phyloP scores from a whole-genome alignment of 441 rosid species.

The Corymbia citriodora region DNA sequence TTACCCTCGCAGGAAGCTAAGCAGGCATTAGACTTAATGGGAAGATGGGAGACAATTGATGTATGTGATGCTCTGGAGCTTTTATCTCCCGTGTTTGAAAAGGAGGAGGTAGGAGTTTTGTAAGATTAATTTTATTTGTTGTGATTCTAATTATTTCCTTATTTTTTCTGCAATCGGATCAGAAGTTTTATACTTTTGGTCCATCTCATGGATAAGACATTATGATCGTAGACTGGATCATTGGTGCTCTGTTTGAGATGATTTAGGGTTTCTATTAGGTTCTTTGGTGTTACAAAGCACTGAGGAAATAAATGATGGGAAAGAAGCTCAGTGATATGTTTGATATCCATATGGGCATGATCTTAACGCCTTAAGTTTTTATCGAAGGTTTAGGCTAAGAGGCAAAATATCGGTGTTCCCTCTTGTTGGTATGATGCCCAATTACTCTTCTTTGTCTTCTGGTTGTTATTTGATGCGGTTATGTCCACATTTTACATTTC shows the following conservation, averaged over 20 bases:
- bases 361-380: not conserved
- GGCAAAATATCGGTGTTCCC: not conserved
- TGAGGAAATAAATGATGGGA: not conserved
- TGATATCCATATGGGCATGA: not conserved
- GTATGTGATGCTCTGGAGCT: conserved; percentile 95
- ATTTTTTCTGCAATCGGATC: not conserved
- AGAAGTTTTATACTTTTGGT: not conserved
- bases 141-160: not conserved
- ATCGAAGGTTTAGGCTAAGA: not conserved
- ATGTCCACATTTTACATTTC: not conserved
- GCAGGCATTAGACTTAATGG: conserved; percentile 90
- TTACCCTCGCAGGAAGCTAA: conserved; percentile 84
- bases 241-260: not conserved
- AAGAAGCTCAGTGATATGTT: not conserved
- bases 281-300: not conserved
- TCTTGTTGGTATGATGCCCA: not conserved
- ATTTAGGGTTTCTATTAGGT: not conserved
- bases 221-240: not conserved
- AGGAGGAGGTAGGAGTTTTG: conserved; percentile 73
- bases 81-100: conserved; percentile 90
- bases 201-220: not conserved
- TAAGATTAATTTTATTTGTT: not conserved
- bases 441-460: not conserved
- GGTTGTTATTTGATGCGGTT: not conserved
- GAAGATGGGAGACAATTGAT: conserved; percentile 93